Evolutionary conservation across 192 early-diverging fungal genomes (phyloP).

Genomic region (Entomortierella beljakovae): DNA sequence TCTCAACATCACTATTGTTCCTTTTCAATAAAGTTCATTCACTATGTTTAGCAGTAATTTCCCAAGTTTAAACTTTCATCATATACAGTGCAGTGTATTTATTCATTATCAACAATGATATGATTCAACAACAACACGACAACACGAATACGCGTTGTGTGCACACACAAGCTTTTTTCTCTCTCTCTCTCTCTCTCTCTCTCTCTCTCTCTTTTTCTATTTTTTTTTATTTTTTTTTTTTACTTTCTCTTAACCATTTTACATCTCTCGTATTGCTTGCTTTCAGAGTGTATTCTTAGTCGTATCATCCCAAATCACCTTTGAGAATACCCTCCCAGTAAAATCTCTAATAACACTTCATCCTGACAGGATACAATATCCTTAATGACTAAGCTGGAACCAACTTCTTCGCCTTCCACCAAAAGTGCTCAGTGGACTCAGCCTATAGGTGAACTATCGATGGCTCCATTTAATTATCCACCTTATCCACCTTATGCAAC

Average conservation of each 20-base stretch:
- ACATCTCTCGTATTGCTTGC: background rate
- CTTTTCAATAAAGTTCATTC: too few species aligned
- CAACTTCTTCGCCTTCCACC: conserved; percentile 36
- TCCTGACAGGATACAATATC: too few species aligned
- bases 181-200: background rate
- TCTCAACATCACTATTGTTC: too few species aligned
- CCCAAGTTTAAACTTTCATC: too few species aligned
- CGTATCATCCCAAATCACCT: background rate
- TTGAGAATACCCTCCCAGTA: too few species aligned
- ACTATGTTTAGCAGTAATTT: too few species aligned
- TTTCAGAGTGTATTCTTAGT: background rate
- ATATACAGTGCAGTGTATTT: too few species aligned
- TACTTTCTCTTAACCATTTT: background rate
- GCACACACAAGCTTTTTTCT: background rate
- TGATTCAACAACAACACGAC: background rate
- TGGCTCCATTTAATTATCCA: conserved; percentile 28
- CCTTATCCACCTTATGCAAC: conserved; percentile 25
- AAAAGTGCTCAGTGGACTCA: conserved; percentile 46
- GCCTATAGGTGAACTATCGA: conserved; percentile 31
- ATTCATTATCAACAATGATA: background rate
- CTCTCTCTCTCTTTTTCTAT: background rate
- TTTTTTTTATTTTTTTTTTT: background rate
- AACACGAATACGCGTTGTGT: background rate
- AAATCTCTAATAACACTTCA: too few species aligned
- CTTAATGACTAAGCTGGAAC: conserved; percentile 51